phyloP scores from a whole-genome alignment of 768 basidiomycete species.

The Lentinula raphanica region DNA sequence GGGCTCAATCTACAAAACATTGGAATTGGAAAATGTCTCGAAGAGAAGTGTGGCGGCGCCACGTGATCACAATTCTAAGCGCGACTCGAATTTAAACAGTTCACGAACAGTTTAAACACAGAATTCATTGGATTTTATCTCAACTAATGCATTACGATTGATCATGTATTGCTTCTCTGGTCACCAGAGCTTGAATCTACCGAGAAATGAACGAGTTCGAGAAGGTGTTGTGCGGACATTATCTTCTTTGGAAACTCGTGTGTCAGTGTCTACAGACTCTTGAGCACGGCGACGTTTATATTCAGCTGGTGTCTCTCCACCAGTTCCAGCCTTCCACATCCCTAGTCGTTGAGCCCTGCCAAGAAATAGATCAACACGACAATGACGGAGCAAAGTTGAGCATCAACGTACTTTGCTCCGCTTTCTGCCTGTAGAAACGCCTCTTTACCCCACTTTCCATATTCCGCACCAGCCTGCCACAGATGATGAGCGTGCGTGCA shows the following conservation, averaged over 20 bases:
- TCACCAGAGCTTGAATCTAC: slow-evolving; percentile 1
- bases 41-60: neutral
- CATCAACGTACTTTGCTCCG: slow-evolving; percentile 56
- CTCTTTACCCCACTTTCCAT: slow-evolving; percentile 66
- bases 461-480: slow-evolving; percentile 61
- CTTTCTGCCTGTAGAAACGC: slow-evolving; percentile 56
- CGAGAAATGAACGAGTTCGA: neutral
- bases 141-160: too few relatives aligned
- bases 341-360: slow-evolving; percentile 57
- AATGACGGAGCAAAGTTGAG: neutral
- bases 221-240: neutral
- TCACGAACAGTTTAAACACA: too few relatives aligned
- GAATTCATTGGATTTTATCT: too few relatives aligned
- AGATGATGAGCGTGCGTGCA: neutral
- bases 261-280: neutral
- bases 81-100: neutral
- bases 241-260: neutral
- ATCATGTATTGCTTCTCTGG: too few relatives aligned
- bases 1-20: neutral
- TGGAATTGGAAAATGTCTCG: neutral
- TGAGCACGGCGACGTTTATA: slow-evolving; percentile 68
- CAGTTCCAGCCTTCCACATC: slow-evolving; percentile 61
- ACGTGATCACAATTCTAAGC: neutral
- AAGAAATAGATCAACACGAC: neutral
- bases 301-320: slow-evolving; percentile 66